A percentile compares a stretch with the other conserved stretches of the same genome.
These are phyloP conservation scores for Posidonia oceanica DNA, from an alignment of 116 monocot genomes.

Conservation along the genomic window DNA sequence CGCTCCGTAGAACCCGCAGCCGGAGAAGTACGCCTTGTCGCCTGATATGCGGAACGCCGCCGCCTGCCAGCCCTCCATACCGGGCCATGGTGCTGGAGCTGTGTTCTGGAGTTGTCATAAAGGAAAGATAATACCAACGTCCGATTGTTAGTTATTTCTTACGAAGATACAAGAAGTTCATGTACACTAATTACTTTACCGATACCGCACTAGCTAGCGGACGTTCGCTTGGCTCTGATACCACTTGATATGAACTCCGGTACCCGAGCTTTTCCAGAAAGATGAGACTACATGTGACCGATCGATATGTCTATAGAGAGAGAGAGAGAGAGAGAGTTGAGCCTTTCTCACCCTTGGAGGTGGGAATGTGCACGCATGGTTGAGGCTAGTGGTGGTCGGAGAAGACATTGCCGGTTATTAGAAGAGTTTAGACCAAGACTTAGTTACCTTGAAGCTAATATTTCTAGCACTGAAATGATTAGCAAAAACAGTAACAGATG, in stretches of 20 bases:
- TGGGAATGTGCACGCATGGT: too few species aligned
- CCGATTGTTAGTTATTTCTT: too few species aligned
- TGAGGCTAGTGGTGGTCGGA: background rate
- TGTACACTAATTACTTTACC: too few species aligned
- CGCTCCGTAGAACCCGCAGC: conserved; percentile 91
- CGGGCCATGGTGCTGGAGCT: conserved; percentile 80
- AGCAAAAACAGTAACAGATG: conserved; percentile 86
- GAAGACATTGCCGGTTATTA: background rate
- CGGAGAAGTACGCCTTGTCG: conserved; percentile 90
- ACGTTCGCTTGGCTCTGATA: too few species aligned
- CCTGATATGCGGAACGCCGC: conserved; percentile 90
- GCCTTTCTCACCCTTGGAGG: too few species aligned
- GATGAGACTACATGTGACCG: background rate
- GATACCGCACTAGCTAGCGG: too few species aligned
- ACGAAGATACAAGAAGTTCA: too few species aligned
- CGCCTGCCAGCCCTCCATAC: conserved; percentile 94
- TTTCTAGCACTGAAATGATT: conserved; percentile 83
- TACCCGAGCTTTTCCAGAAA: background rate
- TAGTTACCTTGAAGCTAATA: conserved; percentile 88
- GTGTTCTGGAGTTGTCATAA: conserved; percentile 42
- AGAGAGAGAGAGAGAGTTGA: too few species aligned
- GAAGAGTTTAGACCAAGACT: background rate
- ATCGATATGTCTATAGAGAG: background rate
- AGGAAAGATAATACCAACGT: too few species aligned
- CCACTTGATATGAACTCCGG: background rate